These are phyloP conservation scores for Cercophora scortea DNA, from an alignment of 495 filamentous ascomycete genomes.

Conservation along the genomic window DNA sequence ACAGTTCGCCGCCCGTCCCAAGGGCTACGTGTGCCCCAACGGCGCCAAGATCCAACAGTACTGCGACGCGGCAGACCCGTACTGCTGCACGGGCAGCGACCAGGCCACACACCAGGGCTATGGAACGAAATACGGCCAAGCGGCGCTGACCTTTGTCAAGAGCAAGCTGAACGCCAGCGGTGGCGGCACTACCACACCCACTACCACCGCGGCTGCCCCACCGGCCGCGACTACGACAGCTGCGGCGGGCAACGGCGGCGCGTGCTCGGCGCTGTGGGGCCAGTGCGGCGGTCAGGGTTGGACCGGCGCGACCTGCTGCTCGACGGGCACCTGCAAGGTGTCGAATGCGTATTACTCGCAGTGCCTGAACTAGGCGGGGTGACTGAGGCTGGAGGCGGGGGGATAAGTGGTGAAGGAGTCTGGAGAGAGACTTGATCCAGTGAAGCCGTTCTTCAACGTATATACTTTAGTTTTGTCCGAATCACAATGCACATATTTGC, in stretches of 20 bases:
- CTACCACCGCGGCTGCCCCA: conserved; percentile 1
- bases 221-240: conserved; percentile 2
- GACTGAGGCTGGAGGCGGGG: background rate
- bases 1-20: conserved; percentile 46
- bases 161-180: conserved; percentile 20
- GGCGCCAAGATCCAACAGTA: conserved; percentile 48
- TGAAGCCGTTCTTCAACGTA: no score
- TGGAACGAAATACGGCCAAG: conserved; percentile 48
- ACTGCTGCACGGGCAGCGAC: conserved; percentile 57
- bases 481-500: no score
- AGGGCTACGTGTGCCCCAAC: conserved; percentile 47
- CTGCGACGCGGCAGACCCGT: conserved; percentile 55
- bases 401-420: no score
- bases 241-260: conserved; percentile 15
- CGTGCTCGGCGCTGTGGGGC: conserved; percentile 18
- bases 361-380: conserved; percentile 18
- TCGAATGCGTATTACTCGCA: conserved; percentile 27
- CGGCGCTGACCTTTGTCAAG: conserved; percentile 49
- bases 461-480: no score
- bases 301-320: conserved; percentile 21
- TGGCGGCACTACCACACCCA: conserved; percentile 11
- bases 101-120: conserved; percentile 51
- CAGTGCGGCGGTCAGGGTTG: conserved; percentile 27
- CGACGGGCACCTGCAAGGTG: conserved; percentile 19
- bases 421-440: no score